Percentiles rank a stretch among this genome's conserved stretches.
Conservation (phyloP, 164 flowering plant species). For the Cinnamomum chago region DNA sequence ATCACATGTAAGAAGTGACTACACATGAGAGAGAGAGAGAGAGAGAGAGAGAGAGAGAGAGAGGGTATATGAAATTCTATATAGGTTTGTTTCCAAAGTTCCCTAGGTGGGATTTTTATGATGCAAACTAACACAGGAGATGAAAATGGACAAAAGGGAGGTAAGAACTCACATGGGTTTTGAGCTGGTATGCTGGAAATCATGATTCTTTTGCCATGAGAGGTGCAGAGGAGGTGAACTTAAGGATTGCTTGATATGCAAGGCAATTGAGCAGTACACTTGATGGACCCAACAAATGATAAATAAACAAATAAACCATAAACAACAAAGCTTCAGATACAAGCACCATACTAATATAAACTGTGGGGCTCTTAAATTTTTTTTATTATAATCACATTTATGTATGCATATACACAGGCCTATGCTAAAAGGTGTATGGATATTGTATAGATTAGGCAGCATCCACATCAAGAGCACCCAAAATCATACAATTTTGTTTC, state of each 20-base stretch:
- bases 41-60: conserved; percentile 1
- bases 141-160: conserved; percentile 11
- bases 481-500: too few species aligned
- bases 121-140: background rate
- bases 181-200: conserved; percentile 58
- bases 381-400: too few species aligned
- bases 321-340: background rate
- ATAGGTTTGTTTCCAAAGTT: background rate
- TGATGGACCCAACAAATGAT: conserved; percentile 45
- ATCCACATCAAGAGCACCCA: too few species aligned
- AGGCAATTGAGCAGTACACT: conserved; percentile 77
- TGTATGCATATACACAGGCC: too few species aligned
- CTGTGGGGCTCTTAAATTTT: background rate
- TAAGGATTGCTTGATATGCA: conserved; percentile 76
- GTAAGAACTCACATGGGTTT: conserved; percentile 77
- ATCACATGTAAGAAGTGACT: background rate
- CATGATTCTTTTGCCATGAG: conserved; percentile 79
- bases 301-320: background rate
- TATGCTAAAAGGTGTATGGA: too few species aligned
- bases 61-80: background rate
- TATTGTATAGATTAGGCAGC: too few species aligned
- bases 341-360: background rate
- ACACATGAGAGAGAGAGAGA: background rate
- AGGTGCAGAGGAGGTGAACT: conserved; percentile 26
- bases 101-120: background rate